phyloP scores from a whole-genome alignment of 176 grass and related monocot species.

The Pontederia crassipes region DNA sequence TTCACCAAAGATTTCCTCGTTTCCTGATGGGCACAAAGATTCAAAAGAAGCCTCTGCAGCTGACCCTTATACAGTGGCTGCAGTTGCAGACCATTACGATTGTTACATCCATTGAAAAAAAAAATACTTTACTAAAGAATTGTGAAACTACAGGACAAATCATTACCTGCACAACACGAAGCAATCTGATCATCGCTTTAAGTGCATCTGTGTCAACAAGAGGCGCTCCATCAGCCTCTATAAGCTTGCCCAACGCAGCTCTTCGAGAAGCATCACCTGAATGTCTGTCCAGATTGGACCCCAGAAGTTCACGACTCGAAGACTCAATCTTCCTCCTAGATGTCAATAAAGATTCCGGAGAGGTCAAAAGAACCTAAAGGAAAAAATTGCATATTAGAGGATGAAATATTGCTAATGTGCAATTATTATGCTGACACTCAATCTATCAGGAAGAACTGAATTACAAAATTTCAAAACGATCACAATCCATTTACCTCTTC shows the following conservation, averaged over 20 bases:
- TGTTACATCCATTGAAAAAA: not conserved
- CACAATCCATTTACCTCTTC: constrained; percentile 50
- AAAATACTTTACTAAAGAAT: not conserved
- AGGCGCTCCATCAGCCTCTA: constrained; percentile 79
- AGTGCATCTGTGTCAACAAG: constrained; percentile 79
- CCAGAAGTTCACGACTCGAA: constrained; percentile 53
- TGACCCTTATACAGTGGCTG: constrained; percentile 97
- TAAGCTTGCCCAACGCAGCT: constrained; percentile 46
- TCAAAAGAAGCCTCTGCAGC: constrained; percentile 84
- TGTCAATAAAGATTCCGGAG: constrained; percentile 87
- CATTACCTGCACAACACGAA: constrained; percentile 90
- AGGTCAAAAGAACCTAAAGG: constrained; percentile 88
- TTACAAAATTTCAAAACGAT: not conserved
- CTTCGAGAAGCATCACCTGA: constrained; percentile 49
- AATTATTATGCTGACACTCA: not conserved
- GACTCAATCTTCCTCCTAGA: constrained; percentile 85
- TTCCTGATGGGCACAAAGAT: constrained; percentile 80
- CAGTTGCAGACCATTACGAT: not conserved
- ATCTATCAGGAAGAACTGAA: not conserved
- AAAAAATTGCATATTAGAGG: not conserved
- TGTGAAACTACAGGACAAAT: not conserved
- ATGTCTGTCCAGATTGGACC: constrained; percentile 44
- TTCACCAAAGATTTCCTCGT: constrained; percentile 73
- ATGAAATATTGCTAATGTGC: too few species aligned
- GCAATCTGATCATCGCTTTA: constrained; percentile 75